phyloP scores from a whole-genome alignment of 2,329 filamentous ascomycete species.

The Colletotrichum liaoningense region DNA sequence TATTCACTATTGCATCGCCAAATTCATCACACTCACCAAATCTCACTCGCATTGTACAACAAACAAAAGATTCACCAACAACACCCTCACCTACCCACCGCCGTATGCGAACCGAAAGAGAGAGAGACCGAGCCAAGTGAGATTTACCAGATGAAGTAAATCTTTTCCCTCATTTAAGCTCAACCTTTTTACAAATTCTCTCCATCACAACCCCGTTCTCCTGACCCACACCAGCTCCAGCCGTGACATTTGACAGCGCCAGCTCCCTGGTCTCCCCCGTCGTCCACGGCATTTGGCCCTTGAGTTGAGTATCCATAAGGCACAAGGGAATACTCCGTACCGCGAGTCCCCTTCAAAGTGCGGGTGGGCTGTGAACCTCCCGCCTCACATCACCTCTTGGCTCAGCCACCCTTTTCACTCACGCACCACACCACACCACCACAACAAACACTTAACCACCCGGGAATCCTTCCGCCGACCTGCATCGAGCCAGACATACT shows the following conservation, averaged over 20 bases:
- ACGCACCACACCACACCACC: constrained; percentile 3
- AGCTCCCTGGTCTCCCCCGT: constrained; percentile 19
- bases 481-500: constrained; percentile 3
- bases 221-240: constrained; percentile 29
- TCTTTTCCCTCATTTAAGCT: not conserved
- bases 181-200: not conserved
- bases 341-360: not conserved
- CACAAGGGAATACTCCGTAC: not conserved
- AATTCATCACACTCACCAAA: not conserved
- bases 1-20: not conserved
- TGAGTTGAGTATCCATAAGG: not conserved
- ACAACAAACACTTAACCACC: not conserved
- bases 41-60: not conserved
- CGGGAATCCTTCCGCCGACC: not conserved
- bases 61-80: not conserved
- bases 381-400: constrained; percentile 24
- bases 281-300: constrained; percentile 13
- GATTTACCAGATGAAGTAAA: not conserved
- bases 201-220: not conserved
- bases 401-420: constrained; percentile 29
- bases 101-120: not conserved
- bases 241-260: constrained; percentile 28
- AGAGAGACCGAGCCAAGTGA: not conserved
- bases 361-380: constrained; percentile 29
- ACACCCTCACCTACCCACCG: not conserved